These are phyloP conservation scores for Eucalyptus tenuipes DNA, from an alignment of 345 rosid genomes.

Conservation along the genomic window DNA sequence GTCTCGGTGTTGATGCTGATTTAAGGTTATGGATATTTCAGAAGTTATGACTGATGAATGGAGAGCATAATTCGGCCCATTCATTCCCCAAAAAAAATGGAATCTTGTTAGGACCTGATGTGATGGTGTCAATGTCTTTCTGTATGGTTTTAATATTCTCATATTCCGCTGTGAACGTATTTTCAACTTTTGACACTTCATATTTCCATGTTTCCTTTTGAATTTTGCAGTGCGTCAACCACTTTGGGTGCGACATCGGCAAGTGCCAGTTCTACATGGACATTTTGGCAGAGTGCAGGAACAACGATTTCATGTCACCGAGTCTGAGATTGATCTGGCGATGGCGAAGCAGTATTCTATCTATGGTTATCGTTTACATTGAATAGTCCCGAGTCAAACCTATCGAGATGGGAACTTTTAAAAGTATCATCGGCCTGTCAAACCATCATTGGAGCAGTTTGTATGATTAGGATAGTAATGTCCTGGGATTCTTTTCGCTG, in stretches of 20 bases:
- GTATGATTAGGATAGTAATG: not conserved
- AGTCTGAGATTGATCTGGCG: not conserved
- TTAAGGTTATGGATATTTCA: not conserved
- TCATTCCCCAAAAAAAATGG: not conserved
- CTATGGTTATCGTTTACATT: not conserved
- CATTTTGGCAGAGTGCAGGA: conserved; percentile 85
- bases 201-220: not conserved
- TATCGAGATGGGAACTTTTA: not conserved
- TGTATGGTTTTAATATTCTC: not conserved
- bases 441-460: not conserved
- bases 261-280: conserved; percentile 98
- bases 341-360: not conserved
- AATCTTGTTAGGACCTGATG: not conserved
- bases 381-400: not conserved
- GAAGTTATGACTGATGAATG: not conserved
- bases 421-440: not conserved
- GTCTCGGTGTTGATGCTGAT: not conserved
- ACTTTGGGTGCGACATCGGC: conserved; percentile 69
- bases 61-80: not conserved
- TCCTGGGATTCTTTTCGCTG: not conserved
- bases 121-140: not conserved
- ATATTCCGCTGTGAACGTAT: not conserved
- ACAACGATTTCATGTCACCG: conserved; percentile 29
- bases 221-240: conserved; percentile 53
- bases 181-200: not conserved